These are phyloP conservation scores for Sordariomycetes sp. DNA, from an alignment of 2,329 filamentous ascomycete species.

Conservation along the genomic window DNA sequence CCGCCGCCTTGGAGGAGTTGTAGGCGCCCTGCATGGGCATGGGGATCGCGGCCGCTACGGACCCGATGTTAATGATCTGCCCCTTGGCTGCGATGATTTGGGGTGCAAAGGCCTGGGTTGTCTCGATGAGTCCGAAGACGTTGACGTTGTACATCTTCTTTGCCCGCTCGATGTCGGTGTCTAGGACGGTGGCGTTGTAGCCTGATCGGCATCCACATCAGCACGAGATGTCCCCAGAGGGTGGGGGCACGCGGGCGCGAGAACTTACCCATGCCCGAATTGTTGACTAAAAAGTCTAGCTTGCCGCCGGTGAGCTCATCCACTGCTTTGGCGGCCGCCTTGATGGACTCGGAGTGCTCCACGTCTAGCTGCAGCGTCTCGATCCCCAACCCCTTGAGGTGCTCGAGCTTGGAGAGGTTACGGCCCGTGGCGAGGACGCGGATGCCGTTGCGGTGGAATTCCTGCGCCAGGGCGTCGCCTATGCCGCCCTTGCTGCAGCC, in stretches of 20 bases:
- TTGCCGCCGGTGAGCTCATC: constrained; percentile 17
- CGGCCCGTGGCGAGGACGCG: constrained; percentile 26
- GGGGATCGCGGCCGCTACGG: constrained; percentile 16
- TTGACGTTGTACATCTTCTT: constrained; percentile 21
- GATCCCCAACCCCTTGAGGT: constrained; percentile 18
- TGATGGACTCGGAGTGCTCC: constrained; percentile 18
- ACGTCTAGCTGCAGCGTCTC: constrained; percentile 26
- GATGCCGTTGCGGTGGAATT: constrained; percentile 21
- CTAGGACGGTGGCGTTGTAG: constrained; percentile 10
- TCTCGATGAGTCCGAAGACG: constrained; percentile 21
- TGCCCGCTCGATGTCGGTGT: constrained; percentile 10
- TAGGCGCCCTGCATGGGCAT: constrained; percentile 24
- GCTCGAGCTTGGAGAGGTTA: constrained; percentile 16
- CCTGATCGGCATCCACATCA: constrained; percentile 8
- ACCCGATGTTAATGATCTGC: constrained; percentile 25
- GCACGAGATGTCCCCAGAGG: background rate
- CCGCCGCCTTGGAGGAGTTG: constrained; percentile 27
- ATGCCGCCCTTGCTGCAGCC: constrained; percentile 24
- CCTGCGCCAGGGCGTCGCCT: constrained; percentile 22
- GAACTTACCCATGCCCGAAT: constrained; percentile 19
- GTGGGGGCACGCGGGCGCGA: background rate
- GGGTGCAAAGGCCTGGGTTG: constrained; percentile 23
- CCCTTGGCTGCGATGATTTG: constrained; percentile 18
- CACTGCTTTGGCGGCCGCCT: constrained; percentile 16
- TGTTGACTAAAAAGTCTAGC: constrained; percentile 29